These are phyloP conservation scores for Cymodocea nodosa DNA, from an alignment of 116 monocot genomes.

Conservation along the genomic window DNA sequence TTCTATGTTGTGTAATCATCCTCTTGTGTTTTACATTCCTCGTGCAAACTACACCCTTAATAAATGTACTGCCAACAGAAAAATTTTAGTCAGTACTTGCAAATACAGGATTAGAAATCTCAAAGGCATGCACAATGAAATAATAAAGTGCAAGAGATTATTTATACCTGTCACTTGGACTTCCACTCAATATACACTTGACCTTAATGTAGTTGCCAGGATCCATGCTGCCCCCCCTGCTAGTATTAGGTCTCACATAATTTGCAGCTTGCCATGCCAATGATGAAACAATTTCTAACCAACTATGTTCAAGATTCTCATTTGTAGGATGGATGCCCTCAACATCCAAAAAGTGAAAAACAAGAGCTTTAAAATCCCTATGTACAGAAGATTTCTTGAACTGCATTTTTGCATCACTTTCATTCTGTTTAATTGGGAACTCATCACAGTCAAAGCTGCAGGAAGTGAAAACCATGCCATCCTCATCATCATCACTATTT, in stretches of 20 bases:
- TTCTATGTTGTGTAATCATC: slow-evolving; percentile 77
- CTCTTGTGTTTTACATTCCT: slow-evolving; percentile 88
- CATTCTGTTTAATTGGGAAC: slow-evolving; percentile 21
- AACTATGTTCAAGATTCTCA: slow-evolving; percentile 20
- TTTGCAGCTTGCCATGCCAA: slow-evolving; percentile 78
- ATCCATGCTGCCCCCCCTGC: slow-evolving; percentile 87
- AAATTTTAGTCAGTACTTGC: neutral
- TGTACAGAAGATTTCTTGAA: slow-evolving; percentile 22
- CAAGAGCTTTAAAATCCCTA: slow-evolving; percentile 66
- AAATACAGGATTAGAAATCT: neutral
- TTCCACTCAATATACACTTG: slow-evolving; percentile 73
- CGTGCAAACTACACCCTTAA: slow-evolving; percentile 87
- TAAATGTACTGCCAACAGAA: slow-evolving; percentile 37
- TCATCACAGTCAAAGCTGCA: slow-evolving; percentile 22
- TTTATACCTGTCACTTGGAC: slow-evolving; percentile 5
- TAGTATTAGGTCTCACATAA: slow-evolving; percentile 74
- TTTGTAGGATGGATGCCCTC: slow-evolving; percentile 32
- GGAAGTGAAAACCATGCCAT: slow-evolving; percentile 13
- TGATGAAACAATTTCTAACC: slow-evolving; percentile 73
- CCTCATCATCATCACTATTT: slow-evolving; percentile 28
- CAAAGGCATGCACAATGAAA: slow-evolving; percentile 1
- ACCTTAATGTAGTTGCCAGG: slow-evolving; percentile 81
- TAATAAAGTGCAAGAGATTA: neutral
- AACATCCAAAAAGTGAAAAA: slow-evolving; percentile 55
- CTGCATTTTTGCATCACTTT: slow-evolving; percentile 30